These are phyloP conservation scores for Triglochin maritima DNA, from an alignment of 106 monocot genomes.

Conservation along the genomic window DNA sequence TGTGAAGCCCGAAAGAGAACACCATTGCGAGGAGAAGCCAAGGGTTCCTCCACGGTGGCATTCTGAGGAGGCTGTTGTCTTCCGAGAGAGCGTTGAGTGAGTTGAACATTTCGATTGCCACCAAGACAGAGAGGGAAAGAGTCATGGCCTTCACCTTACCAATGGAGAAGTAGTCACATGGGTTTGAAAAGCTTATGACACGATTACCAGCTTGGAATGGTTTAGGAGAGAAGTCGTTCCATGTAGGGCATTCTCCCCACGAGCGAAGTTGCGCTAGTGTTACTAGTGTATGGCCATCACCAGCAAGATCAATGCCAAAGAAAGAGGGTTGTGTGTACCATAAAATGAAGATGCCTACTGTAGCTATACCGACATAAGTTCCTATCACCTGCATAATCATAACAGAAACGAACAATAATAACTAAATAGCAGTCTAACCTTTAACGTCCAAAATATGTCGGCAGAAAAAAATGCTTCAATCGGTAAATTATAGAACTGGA, in stretches of 20 bases:
- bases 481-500: not conserved
- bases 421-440: not conserved
- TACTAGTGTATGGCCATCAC: slow-evolving; percentile 65
- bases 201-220: slow-evolving; percentile 51
- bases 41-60: slow-evolving; percentile 84
- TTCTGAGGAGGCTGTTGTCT: slow-evolving; percentile 51
- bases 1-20: slow-evolving; percentile 61
- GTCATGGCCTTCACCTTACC: slow-evolving; percentile 76
- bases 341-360: slow-evolving; percentile 62
- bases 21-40: slow-evolving; percentile 70
- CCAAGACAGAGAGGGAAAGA: slow-evolving; percentile 64
- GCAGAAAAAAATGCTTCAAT: not conserved
- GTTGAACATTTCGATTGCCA: slow-evolving; percentile 84
- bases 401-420: not conserved
- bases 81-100: slow-evolving; percentile 74
- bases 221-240: slow-evolving; percentile 43
- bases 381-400: slow-evolving; percentile 40
- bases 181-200: slow-evolving; percentile 41
- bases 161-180: slow-evolving; percentile 65
- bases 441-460: not conserved
- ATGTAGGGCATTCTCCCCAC: slow-evolving; percentile 58
- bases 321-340: slow-evolving; percentile 82
- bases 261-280: slow-evolving; percentile 44
- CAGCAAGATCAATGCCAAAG: slow-evolving; percentile 52
- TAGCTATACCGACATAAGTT: slow-evolving; percentile 70